A percentile compares a stretch with the other conserved stretches of the same genome.
phyloP scores from a whole-genome alignment of 371 early-diverging fungal species.

The Syncephalis plumigaleata region DNA sequence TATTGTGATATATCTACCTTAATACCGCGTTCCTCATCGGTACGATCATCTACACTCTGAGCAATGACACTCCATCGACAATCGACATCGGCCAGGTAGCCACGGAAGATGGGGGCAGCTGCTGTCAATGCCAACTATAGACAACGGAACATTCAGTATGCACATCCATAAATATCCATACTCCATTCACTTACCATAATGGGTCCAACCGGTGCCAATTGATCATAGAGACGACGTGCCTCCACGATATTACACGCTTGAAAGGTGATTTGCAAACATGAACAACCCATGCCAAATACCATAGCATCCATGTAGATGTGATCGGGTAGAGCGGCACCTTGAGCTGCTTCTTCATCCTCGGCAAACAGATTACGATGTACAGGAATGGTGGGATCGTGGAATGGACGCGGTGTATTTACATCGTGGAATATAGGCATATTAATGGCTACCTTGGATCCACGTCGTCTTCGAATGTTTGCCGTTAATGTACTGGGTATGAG shows the following conservation, averaged over 20 bases:
- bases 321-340: conserved; percentile 67
- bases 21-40: conserved; percentile 79
- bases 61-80: conserved; percentile 97
- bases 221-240: conserved; percentile 90
- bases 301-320: conserved; percentile 98
- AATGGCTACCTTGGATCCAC: conserved; percentile 84
- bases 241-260: conserved; percentile 94
- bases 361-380: conserved; percentile 32
- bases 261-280: conserved; percentile 97
- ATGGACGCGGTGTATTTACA: conserved; percentile 73
- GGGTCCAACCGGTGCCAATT: conserved; percentile 84
- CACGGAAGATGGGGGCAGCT: conserved; percentile 87
- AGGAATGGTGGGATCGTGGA: conserved; percentile 73
- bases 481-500: conserved; percentile 55
- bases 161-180: too few relatives aligned
- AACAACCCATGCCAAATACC: conserved; percentile 99
- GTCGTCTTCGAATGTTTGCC: conserved; percentile 83
- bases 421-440: conserved; percentile 74
- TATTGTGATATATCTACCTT: conserved; percentile 23
- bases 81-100: conserved; percentile 91
- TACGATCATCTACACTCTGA: conserved; percentile 91
- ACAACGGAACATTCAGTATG: conserved; percentile 3
- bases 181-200: conserved; percentile 60
- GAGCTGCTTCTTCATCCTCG: conserved; percentile 39
- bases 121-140: conserved; percentile 76